Base-by-base conservation (phyloP, 1,139 yeast species). In the Yarrowia galli region DNA sequence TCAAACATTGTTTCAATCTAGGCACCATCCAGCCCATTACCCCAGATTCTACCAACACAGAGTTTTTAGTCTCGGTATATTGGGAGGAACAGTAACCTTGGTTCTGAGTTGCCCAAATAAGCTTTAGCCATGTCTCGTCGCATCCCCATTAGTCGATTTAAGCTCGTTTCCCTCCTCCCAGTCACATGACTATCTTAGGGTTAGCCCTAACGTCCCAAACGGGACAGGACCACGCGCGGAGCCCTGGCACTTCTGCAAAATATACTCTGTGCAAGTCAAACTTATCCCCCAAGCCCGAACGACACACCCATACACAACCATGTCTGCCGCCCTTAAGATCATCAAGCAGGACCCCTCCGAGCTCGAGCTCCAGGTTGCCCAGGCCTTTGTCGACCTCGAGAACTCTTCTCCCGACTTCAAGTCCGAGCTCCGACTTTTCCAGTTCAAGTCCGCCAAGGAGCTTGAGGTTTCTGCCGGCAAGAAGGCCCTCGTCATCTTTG, bases 311-410 rank as follows among this genome's bases (percentile, higher is more conserved):
- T 61, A 49, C 49, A 66, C 73, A 87, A 76, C 46, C 78, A 92
- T 92, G 98, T 92, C 97, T 84, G 96, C 97, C 81, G 91, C 92
- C 84, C 87, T 91, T 84, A 95, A 96, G 89, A 89, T 95, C 85
- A 89, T 92, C 72, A 79, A 79, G 77, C 74, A 75, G 73, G 79
- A 79, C 73, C 98, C 98, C 85, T 83, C 95, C 82, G 98, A 95
- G 86, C 92, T 95, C 85, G 99, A 95, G 87, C 92, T 95, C 85
- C 97, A 95, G 87, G 97, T 95, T 82, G 98, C 98, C 80, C 98
- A 95, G 88, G 98, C 99, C 80, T 92, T 95, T 83, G 83, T 89
- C 80, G 99, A 95, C 87, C 89, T 95, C 84, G 99, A 96, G 88
- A 84, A 88, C 81, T 89, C 92, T 85, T 87, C 96, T 80, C 84